Evolutionary conservation across 139 green algal genomes (phyloP), one percentile per base, ranked within the genome.

Genomic region (Pycnococcus provasolii): DNA sequence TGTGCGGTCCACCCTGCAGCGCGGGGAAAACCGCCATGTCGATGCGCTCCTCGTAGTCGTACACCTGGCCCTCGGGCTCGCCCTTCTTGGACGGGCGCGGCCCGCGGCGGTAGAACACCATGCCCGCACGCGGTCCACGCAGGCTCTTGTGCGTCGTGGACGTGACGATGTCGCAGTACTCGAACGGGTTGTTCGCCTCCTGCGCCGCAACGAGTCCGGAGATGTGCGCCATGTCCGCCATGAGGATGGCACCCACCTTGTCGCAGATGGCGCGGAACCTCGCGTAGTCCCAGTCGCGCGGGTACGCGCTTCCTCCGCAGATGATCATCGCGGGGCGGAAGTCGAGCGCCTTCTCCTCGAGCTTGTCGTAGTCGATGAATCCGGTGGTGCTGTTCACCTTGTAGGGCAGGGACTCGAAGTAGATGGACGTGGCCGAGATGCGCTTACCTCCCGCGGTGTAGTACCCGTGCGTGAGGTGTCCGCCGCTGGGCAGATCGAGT

Each of bases 81-180:
- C 80, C 80, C 55, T 79, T 81, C 13, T 55, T 55, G 50, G 50
- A 11, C 50, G 11, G 11, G 7, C 47, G 48, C 8, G 8, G 53
- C 39, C 80, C 86, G 66, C 77, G 75, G 48, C 87, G 77, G 75
- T 82, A 91, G 79, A 94, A 93, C 64, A 92, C 90, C 81, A 94
- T 89, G 70, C 88, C 87, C 45, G 82, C 79, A 26, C 88, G 81
- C 0, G 88, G 88, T 7, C 88, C 88, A 8, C 88, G 70, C 58
- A 95, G 78, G 37, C 73, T 85, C 82, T 95, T 95, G 82, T 95
- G 88, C 39, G 88, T 95, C 42, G 88, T 95, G 55, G 87, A 90
- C n/a, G 88, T 91, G 42, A 95, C 88, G 4, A 95, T 69, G 64
- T 95, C 88, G 70, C 78, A 86, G 72, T 86, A 85, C 46, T 88